phyloP scores from a whole-genome alignment of 495 filamentous ascomycete species.

The Parmelia sp. region DNA sequence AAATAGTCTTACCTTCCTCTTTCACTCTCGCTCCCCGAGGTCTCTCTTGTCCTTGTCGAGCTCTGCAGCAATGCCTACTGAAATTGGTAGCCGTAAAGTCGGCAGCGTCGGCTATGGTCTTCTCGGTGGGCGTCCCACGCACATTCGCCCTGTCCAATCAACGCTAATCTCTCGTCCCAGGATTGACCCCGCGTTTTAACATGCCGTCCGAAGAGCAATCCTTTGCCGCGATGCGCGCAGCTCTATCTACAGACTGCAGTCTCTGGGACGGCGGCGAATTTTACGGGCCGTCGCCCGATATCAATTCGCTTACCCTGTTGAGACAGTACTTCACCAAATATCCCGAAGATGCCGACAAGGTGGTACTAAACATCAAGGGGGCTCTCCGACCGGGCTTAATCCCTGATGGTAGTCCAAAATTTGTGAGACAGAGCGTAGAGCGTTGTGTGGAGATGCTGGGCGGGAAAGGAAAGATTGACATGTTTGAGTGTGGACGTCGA shows the following conservation, averaged over 20 bases:
- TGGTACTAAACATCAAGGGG: slow-evolving; percentile 55
- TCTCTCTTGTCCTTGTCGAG: neutral
- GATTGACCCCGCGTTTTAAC: slow-evolving; percentile 61
- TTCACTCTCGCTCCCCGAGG: no score
- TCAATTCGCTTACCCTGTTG: slow-evolving; percentile 55
- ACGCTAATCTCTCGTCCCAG: slow-evolving; percentile 31
- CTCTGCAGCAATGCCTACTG: slow-evolving; percentile 22
- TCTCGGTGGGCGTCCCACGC: slow-evolving; percentile 35
- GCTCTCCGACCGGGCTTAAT: slow-evolving; percentile 35
- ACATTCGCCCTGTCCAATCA: neutral
- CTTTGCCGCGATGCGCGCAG: slow-evolving; percentile 58
- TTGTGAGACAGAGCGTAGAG: slow-evolving; percentile 61
- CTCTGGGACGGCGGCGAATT: slow-evolving; percentile 79
- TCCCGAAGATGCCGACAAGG: slow-evolving; percentile 52
- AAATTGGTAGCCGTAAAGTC: slow-evolving; percentile 41
- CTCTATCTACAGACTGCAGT: slow-evolving; percentile 58
- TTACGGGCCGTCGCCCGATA: slow-evolving; percentile 62
- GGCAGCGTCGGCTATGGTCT: slow-evolving; percentile 48
- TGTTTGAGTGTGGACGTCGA: slow-evolving; percentile 72
- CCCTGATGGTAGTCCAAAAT: slow-evolving; percentile 56
- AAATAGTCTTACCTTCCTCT: no score
- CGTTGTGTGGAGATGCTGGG: slow-evolving; percentile 48
- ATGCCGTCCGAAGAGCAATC: slow-evolving; percentile 52
- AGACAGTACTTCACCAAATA: slow-evolving; percentile 52
- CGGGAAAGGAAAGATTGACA: slow-evolving; percentile 70